Conservation (phyloP, 495 filamentous ascomycete genomes). For the Neurospora sp. region DNA sequence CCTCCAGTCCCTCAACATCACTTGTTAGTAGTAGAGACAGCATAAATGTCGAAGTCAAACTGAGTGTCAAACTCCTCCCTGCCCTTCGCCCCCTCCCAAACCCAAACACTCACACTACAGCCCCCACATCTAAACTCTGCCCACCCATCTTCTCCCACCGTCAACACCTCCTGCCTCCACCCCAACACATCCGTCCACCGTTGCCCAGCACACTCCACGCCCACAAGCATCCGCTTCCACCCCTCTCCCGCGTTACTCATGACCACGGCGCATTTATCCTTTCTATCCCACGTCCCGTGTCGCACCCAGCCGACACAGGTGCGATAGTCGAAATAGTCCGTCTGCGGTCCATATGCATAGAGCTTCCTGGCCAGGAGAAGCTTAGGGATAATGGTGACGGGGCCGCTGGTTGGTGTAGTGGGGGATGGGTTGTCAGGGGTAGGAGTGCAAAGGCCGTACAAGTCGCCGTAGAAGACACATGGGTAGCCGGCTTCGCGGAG, state of each 20-base stretch:
- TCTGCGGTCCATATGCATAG: constrained; percentile 58
- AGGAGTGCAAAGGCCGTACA: constrained; percentile 51
- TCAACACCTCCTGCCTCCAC: constrained; percentile 32
- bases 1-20: neutral
- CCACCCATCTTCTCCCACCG: constrained; percentile 46
- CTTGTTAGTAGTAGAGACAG: neutral
- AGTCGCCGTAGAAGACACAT: constrained; percentile 64
- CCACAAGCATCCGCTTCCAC: constrained; percentile 52
- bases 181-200: constrained; percentile 52
- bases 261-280: constrained; percentile 47
- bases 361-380: constrained; percentile 55
- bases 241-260: constrained; percentile 44
- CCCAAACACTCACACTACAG: constrained; percentile 51
- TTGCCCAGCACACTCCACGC: constrained; percentile 43
- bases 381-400: constrained; percentile 38
- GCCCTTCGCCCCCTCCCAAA: constrained; percentile 44
- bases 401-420: constrained; percentile 42
- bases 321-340: constrained; percentile 55
- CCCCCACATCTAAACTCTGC: constrained; percentile 43
- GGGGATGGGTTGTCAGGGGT: constrained; percentile 36
- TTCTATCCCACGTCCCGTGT: constrained; percentile 43
- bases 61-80: constrained; percentile 34
- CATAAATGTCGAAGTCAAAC: neutral
- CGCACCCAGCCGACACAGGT: constrained; percentile 65
- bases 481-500: constrained; percentile 56